These are phyloP conservation scores for Zopfochytrium polystomum DNA, from an alignment of 371 early-diverging fungal genomes.

Conservation along the genomic window DNA sequence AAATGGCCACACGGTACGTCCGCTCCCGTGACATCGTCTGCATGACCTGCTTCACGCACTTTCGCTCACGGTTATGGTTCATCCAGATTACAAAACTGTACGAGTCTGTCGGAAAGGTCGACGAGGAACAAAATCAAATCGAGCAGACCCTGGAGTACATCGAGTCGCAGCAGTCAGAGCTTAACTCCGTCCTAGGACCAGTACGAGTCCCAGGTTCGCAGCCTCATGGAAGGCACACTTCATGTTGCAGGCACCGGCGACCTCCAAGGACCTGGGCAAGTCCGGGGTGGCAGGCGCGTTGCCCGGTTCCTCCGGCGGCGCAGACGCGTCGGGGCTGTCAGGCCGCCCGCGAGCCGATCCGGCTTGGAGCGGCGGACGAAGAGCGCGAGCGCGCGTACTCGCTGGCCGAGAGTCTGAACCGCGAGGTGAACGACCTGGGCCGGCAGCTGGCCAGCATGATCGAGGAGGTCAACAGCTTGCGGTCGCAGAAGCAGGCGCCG, in stretches of 20 bases:
- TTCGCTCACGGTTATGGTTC: too few species aligned
- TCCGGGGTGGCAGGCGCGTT: background rate
- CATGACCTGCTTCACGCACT: too few species aligned
- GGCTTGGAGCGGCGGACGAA: slow-evolving; percentile 65
- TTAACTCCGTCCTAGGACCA: slow-evolving; percentile 69
- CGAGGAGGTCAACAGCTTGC: slow-evolving; percentile 74
- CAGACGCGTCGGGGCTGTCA: background rate
- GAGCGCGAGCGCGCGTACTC: slow-evolving; percentile 83
- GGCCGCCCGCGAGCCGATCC: slow-evolving; percentile 18
- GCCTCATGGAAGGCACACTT: slow-evolving; percentile 23
- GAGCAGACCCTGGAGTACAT: slow-evolving; percentile 81
- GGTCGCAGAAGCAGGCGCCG: too few species aligned
- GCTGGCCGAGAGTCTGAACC: slow-evolving; percentile 78
- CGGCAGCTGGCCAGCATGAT: slow-evolving; percentile 75
- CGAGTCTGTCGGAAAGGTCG: slow-evolving; percentile 67
- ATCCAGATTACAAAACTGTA: slow-evolving; percentile 71
- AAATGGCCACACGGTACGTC: slow-evolving; percentile 70
- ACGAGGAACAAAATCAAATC: slow-evolving; percentile 71
- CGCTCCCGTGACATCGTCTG: too few species aligned
- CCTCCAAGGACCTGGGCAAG: background rate
- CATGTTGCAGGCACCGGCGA: too few species aligned
- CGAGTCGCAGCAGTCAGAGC: slow-evolving; percentile 80
- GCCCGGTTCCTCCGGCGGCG: background rate
- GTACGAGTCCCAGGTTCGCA: slow-evolving; percentile 70
- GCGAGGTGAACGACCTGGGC: slow-evolving; percentile 82